Evolutionary conservation across 306 rosid species (phyloP).

Genomic region (Astragalus glycyphyllos): DNA sequence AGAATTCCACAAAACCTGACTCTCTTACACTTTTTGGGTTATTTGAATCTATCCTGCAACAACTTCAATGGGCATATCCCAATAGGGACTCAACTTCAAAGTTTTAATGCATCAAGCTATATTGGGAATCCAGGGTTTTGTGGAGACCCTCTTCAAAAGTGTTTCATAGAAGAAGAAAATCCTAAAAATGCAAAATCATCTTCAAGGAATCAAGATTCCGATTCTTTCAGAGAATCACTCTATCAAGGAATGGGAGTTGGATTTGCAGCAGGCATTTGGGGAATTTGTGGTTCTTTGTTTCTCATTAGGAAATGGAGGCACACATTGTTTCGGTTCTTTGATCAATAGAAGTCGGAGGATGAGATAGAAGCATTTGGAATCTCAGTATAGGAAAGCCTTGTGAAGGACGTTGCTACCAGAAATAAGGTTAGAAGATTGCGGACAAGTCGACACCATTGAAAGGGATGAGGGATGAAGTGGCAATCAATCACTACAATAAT

Average conservation of each 20-base stretch:
- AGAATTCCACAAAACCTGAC: not conserved
- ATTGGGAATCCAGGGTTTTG: not conserved
- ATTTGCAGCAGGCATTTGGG: not conserved
- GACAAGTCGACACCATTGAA: too few relatives aligned
- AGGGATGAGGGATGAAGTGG: too few relatives aligned
- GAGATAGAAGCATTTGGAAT: too few relatives aligned
- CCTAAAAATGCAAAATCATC: not conserved
- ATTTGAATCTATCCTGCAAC: not conserved
- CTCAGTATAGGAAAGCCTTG: too few relatives aligned
- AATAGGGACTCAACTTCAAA: slow-evolving; percentile 2
- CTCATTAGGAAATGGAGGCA: slow-evolving; percentile 4
- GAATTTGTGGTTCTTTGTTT: not conserved
- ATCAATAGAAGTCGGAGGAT: too few relatives aligned
- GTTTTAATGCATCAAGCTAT: not conserved
- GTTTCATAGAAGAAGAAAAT: not conserved
- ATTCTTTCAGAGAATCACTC: not conserved
- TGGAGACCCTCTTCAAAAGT: not conserved
- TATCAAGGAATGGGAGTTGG: not conserved
- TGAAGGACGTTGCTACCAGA: too few relatives aligned
- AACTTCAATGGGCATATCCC: not conserved
- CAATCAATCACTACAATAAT: too few relatives aligned
- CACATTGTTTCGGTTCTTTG: not conserved
- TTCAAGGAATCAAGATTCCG: not conserved
- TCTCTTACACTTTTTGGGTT: not conserved
- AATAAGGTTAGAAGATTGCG: too few relatives aligned